Conservation (phyloP, 176 grass and related monocot species). For the maize (Zea mays) region Zm-B73-REFERENCE-NAM-5.0 NC_050103.1:69945001-69945500, state of each 20-base stretch:
- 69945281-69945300: neutral
- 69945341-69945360: conserved; percentile 29
- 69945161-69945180: conserved; percentile 43
- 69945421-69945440: conserved; percentile 54
- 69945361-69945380: conserved; percentile 41
- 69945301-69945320: conserved; percentile 20
- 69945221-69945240: neutral
- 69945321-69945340: conserved; percentile 16
- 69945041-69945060: conserved; percentile 46
- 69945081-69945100: conserved; percentile 39
- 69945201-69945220: neutral
- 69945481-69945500: conserved; percentile 93
- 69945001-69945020: conserved; percentile 90
- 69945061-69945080: conserved; percentile 47
- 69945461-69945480: conserved; percentile 56
- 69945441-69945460: conserved; percentile 62
- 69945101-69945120: conserved; percentile 46
- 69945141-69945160: conserved; percentile 37
- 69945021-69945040: conserved; percentile 48
- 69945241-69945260: neutral
- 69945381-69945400: conserved; percentile 17
- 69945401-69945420: conserved; percentile 61
- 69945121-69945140: conserved; percentile 37
- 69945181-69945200: conserved; percentile 38
- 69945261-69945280: conserved; percentile 17